Evolutionary conservation across 1,284 basidiomycete genomes (phyloP).

Genomic region (Leccinum subrobustum): DNA sequence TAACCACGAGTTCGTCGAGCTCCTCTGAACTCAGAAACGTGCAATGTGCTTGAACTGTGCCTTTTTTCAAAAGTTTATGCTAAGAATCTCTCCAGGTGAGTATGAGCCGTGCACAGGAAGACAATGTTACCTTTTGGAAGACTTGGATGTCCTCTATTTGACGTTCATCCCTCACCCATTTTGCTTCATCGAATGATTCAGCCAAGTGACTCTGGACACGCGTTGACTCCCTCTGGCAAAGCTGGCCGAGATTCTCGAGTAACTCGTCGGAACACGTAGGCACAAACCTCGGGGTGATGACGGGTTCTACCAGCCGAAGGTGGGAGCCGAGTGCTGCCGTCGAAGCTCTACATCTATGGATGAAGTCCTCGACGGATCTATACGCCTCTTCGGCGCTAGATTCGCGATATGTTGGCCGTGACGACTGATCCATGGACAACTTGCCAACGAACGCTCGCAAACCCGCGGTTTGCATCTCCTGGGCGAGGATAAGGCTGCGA

Average conservation of each 20-base stretch:
- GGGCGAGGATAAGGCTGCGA: conserved; percentile 69
- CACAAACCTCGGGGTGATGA: conserved; percentile 82
- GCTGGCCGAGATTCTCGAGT: conserved; percentile 54
- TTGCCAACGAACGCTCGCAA: conserved; percentile 81
- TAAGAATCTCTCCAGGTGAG: conserved; percentile 29
- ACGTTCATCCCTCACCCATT: conserved; percentile 62
- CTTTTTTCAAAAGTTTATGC: conserved; percentile 58
- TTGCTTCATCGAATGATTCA: conserved; percentile 71
- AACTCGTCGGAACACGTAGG: conserved; percentile 76
- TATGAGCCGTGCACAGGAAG: neutral
- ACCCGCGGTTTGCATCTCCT: conserved; percentile 68
- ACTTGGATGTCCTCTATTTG: conserved; percentile 69
- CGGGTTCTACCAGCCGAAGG: conserved; percentile 63
- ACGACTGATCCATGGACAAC: conserved; percentile 80
- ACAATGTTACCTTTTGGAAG: conserved; percentile 57
- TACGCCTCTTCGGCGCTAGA: conserved; percentile 50
- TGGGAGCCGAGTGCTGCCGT: conserved; percentile 42
- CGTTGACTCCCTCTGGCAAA: conserved; percentile 45
- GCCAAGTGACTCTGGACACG: conserved; percentile 76
- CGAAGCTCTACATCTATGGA: conserved; percentile 46
- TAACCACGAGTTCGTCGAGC: conserved; percentile 49
- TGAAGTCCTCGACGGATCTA: conserved; percentile 54
- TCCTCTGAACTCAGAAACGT: conserved; percentile 63
- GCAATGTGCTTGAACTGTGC: conserved; percentile 82
- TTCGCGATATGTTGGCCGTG: conserved; percentile 72